Evolutionary conservation across 2,329 filamentous ascomycete species (phyloP).

Genomic region (Zasmidium cellare): DNA sequence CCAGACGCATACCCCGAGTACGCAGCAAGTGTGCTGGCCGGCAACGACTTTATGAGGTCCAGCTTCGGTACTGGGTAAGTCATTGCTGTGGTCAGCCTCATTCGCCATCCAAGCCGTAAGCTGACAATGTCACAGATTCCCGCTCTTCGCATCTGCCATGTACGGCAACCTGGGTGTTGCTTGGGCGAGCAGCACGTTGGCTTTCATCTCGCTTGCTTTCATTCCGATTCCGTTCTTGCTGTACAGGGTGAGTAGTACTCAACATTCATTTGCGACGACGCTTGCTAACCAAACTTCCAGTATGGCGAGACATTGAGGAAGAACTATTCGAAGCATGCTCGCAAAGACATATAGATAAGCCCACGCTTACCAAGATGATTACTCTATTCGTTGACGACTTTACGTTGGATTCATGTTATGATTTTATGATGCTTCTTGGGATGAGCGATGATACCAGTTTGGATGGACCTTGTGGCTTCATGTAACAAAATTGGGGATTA

Average conservation of each 20-base stretch:
- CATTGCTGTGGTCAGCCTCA: neutral
- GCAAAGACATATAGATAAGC: constrained; percentile 39
- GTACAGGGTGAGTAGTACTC: constrained; percentile 34
- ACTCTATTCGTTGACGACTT: neutral
- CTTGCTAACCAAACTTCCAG: constrained; percentile 13
- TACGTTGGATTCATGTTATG: neutral
- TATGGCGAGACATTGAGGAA: constrained; percentile 43
- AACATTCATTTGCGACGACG: neutral
- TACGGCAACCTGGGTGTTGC: constrained; percentile 41
- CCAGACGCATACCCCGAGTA: constrained; percentile 45
- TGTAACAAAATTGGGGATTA: neutral
- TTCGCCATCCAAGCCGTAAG: neutral
- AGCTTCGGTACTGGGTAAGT: constrained; percentile 43
- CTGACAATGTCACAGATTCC: constrained; percentile 34
- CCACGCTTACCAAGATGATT: neutral
- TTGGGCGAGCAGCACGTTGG: constrained; percentile 44
- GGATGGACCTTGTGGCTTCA: neutral
- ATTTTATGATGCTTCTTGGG: neutral
- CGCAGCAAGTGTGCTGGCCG: constrained; percentile 45
- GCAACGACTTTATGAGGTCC: constrained; percentile 46
- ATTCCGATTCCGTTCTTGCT: constrained; percentile 49
- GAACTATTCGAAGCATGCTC: constrained; percentile 41
- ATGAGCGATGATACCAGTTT: neutral
- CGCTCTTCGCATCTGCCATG: constrained; percentile 43
- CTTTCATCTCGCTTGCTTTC: constrained; percentile 44